Base-by-base conservation (phyloP, 23 red algal species). In the Gracilaria domingensis region DNA sequence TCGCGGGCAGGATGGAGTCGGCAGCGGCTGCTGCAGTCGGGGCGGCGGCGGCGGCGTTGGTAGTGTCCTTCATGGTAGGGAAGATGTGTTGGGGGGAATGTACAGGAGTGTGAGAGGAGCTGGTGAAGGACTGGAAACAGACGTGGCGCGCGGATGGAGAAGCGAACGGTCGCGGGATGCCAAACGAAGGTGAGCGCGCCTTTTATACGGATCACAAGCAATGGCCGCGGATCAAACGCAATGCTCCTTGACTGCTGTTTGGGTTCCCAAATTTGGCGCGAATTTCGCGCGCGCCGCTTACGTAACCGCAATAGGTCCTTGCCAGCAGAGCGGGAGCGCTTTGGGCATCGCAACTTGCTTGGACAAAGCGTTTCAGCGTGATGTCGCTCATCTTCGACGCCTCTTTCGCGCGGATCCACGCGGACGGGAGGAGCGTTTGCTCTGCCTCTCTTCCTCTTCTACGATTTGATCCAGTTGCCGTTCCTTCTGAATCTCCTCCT, bases 1-100 rank as follows among this genome's bases (percentile, higher is more conserved):
- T 86, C 4, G 82, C 60, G 62, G 82, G 82, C 57, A 86, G 12
- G 49, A 58, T 26, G 23, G 76, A 55, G 12, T 55, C 49, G 12
- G 76, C n/a, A 60, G 76, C 8, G 7, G 39, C 32, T 35, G 76
- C 54, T 7, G 39, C 7, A 38, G 48, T 37, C 5, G 71, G 1
- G 6, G 32, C 38, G 76, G 76, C 4, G 12, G 67, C 35, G 28
- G 67, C 34, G 33, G 35, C 67, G 35, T 40, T 73, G 20, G 67
- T 44, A 16, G 67, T 40, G 28, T 73, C 67, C 67, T 73, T 73
- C 67, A 73, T 73, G 59, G 13, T 30, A 30, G 18, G 51, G 59
- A 2, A 62, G 2, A 29, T 12, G 42, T n/a, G 59, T 4, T 30
- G n/a, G 12, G 23, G 42, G 20, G 9, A 30, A 30, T 56, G 80